Evolutionary conservation across 345 rosid genomes (phyloP), one percentile per base, ranked within the genome.

Genomic region (Dimocarpus longan): DNA sequence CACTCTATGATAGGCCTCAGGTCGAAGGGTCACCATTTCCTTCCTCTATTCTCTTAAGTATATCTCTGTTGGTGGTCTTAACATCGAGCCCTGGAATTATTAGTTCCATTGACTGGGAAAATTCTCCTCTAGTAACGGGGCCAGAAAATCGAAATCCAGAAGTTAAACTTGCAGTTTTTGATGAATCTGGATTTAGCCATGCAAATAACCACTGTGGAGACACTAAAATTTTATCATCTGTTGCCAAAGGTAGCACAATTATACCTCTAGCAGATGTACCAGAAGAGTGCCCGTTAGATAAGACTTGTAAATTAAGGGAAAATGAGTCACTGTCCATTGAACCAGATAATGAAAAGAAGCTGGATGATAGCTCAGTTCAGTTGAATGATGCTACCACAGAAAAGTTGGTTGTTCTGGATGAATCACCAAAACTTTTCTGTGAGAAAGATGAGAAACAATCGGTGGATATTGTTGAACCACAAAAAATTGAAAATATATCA

Each of bases 21-120:
- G 91, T 89, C 63, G 96, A 92, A 86, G 96, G 96, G 72, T 89
- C 88, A 10, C 90, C 96, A 8, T 90, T 92, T 83, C 93, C 96
- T 82, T 86, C 92, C 66, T 89, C 93, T 26, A 92, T 92, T 80
- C 88, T 88, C 70, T 75, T 88, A 78, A 87, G 96, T 76, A 88
- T 92, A 74, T 78, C 88, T 81, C 84, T 92, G 66, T 81, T 92
- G 88, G 92, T 89, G 62, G 89, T 88, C 83, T 84, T 92, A 80
- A 90, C 93, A 42, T 81, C 86, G 81, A 82, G 85, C 63, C 84
- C 87, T 16, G 76, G 80, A 77, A 66, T 80, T 37, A 82, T 63
- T 67, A 78, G 81, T 83, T 81, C 79, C 74, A 84, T 92, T 44
- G 79, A 86, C 75, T 82, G 89, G 93, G 90, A 88, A 52, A 72